Conservation (phyloP, 225 moss, liverwort and hornwort species). For the Marchantia polymorpha region DNA sequence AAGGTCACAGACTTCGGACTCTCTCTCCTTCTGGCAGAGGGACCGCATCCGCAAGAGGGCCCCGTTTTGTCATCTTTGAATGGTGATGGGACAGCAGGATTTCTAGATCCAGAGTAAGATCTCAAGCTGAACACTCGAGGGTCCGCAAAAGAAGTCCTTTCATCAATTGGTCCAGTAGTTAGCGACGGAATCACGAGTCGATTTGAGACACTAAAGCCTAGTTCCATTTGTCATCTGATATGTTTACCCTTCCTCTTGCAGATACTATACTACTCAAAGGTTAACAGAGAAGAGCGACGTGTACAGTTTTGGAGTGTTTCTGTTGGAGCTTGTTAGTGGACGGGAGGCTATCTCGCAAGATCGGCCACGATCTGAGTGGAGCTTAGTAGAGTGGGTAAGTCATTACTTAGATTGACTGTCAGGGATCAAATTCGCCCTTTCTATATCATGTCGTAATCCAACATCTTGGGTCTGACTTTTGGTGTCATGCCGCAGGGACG, state of each 20-base stretch:
- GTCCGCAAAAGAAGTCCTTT: background rate
- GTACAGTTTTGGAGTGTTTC: slow-evolving; percentile 57
- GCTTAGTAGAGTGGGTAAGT: slow-evolving; percentile 57
- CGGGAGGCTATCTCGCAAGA: slow-evolving; percentile 48
- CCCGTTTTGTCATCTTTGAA: slow-evolving; percentile 43
- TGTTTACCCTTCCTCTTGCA: slow-evolving; percentile 11
- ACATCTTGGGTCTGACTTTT: background rate
- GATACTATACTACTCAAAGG: slow-evolving; percentile 40
- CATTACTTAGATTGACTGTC: background rate
- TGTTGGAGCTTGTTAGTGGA: slow-evolving; percentile 54
- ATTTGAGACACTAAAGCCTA: background rate
- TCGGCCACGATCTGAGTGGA: slow-evolving; percentile 50
- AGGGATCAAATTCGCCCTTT: too few species aligned
- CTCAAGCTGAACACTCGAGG: background rate
- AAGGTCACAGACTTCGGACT: slow-evolving; percentile 60
- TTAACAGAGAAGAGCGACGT: slow-evolving; percentile 54
- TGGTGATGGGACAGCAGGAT: slow-evolving; percentile 44
- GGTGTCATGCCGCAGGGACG: slow-evolving; percentile 42
- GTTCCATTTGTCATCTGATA: background rate
- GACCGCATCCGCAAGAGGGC: slow-evolving; percentile 40
- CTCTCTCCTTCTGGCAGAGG: slow-evolving; percentile 43
- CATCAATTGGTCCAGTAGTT: background rate
- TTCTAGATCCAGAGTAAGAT: slow-evolving; percentile 52
- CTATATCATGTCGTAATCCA: too few species aligned
- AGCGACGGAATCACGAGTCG: background rate